These are phyloP conservation scores for Pythium utonaiense DNA, from an alignment of 352 stramenopile genomes.

Conservation along the genomic window DNA sequence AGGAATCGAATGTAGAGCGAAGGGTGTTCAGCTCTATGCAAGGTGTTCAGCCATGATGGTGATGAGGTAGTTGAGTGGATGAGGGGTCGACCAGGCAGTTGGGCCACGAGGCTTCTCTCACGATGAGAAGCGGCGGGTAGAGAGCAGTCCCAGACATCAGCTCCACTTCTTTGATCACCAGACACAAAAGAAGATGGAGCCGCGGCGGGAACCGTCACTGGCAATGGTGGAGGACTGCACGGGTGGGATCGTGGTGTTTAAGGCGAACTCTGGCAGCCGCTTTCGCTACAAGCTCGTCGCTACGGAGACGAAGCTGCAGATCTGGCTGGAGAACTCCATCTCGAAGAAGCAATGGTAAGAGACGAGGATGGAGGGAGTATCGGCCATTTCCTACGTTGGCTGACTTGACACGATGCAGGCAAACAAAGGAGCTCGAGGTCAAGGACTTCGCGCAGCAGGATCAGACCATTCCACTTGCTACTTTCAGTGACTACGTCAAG, in stretches of 20 bases:
- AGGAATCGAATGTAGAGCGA: no score
- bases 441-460: slow-evolving; percentile 1
- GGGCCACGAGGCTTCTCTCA: no score
- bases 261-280: not conserved
- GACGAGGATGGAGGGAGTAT: not conserved
- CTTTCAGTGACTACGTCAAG: not conserved
- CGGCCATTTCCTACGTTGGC: not conserved
- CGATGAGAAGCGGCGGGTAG: no score
- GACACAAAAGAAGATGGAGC: not conserved
- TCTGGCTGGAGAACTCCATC: not conserved
- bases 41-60: no score
- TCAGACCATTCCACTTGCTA: not conserved
- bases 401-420: not conserved
- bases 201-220: no score
- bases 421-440: not conserved
- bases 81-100: no score
- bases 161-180: no score
- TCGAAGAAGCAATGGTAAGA: not conserved
- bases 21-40: no score
- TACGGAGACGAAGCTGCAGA: not conserved
- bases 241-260: not conserved
- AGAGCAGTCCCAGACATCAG: no score
- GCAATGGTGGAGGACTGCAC: no score
- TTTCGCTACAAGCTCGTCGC: not conserved
- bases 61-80: no score